Evolutionary conservation across 2,329 filamentous ascomycete species (phyloP).

Genomic region (Ophiosphaerella narmari): DNA sequence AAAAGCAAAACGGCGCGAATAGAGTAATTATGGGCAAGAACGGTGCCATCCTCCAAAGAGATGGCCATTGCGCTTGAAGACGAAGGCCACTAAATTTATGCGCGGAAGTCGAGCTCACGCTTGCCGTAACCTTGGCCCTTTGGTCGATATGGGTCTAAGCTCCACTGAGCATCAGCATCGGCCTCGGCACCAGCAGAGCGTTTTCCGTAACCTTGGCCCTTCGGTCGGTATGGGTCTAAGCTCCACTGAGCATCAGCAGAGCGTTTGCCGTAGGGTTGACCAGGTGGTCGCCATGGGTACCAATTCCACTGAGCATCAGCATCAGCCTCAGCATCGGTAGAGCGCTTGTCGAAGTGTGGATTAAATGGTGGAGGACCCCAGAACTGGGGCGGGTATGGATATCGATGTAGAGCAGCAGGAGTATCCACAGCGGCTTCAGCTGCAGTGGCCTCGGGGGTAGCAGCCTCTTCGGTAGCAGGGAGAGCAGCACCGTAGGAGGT

Average conservation of each 20-base stretch:
- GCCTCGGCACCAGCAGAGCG: slow-evolving; percentile 41
- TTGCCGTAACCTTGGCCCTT: background rate
- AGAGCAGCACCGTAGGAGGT: slow-evolving; percentile 47
- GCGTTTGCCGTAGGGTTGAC: slow-evolving; percentile 27
- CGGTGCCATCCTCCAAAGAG: slow-evolving; percentile 1
- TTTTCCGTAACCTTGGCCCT: slow-evolving; percentile 16
- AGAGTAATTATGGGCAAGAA: background rate
- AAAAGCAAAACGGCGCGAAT: background rate
- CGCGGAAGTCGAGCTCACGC: background rate
- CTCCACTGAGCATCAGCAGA: slow-evolving; percentile 21
- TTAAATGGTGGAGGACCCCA: slow-evolving; percentile 23
- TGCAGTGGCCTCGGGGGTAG: slow-evolving; percentile 9
- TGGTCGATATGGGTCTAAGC: background rate
- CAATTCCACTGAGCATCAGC: slow-evolving; percentile 1
- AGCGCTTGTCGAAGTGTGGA: slow-evolving; percentile 29
- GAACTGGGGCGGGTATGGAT: too few species aligned
- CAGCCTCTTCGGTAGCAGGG: slow-evolving; percentile 45
- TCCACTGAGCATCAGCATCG: slow-evolving; percentile 13
- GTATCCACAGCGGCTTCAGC: slow-evolving; percentile 1
- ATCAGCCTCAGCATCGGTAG: slow-evolving; percentile 32
- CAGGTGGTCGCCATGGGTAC: slow-evolving; percentile 1
- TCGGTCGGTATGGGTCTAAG: slow-evolving; percentile 18
- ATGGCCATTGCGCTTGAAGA: background rate
- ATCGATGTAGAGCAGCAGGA: background rate
- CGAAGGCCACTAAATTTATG: background rate